Base-by-base conservation (phyloP, 164 flowering plant genomes). In the Liquidambar formosana region DNA sequence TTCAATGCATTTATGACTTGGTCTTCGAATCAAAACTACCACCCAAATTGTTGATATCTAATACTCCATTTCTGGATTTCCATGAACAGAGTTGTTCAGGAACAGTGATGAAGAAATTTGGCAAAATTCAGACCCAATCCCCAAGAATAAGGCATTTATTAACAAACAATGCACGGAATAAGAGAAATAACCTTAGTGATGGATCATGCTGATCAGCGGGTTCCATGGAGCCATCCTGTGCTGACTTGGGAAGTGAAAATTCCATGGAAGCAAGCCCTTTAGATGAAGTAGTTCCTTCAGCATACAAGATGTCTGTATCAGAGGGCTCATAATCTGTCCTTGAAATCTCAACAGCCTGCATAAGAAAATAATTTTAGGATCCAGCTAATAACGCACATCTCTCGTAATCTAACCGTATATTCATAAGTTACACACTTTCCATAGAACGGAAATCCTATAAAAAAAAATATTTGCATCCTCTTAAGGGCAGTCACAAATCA, bases 331-430 rank as follows among this genome's bases (percentile, higher is more conserved):
- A 83, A 22, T 77, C 81, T 61, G 70, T 51, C 53, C 70, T 79
- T 52, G 82, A 76, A 61, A 81, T 78, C 60, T 83, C 83, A 71
- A 66, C 65, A 58, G 81, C 80, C 86, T 83, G 74, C 70, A 62
- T 23, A 15, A 46, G 43, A 46, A 43, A 62, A 10, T 15, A 43
- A 5, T 22, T 45, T 25, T 33, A 43, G 10, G 16, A 22, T 67
- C 41, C 23, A 27, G 28, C 14, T 38, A 28, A 10, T 28, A 28
- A 59, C 5, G 23, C 33, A 33, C 41, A 2, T 33, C 41, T 33
- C 2, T 12, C 26, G 8, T 10, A n/a, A 54, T 54, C n/a, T 11
- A 25, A 57, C 25, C 60, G 25, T 57, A 57, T 54, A 16, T 33
- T n/a, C n/a, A n/a, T n/a, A n/a, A n/a, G n/a, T n/a, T n/a, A 60